Evolutionary conservation across 768 basidiomycete genomes (phyloP).

Genomic region (Porpolomopsis calyptriformis): DNA sequence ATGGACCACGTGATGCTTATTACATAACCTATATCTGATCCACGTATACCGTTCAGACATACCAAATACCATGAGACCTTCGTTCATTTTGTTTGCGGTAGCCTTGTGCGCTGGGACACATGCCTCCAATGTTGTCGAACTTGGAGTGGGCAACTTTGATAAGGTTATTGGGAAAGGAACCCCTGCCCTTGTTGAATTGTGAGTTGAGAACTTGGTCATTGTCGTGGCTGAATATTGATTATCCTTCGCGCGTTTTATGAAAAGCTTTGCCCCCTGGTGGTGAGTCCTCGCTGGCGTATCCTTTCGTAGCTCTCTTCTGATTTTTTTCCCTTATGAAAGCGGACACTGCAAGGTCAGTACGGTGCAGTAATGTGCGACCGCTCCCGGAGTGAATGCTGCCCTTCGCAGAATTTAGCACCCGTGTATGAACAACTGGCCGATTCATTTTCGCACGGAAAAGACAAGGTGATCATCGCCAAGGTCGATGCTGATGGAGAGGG

Average conservation of each 20-base stretch:
- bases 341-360: slow-evolving; percentile 75
- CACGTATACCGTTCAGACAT: slow-evolving; percentile 11
- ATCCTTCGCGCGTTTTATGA: neutral
- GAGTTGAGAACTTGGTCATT: slow-evolving; percentile 23
- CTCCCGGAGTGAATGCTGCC: neutral
- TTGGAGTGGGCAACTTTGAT: slow-evolving; percentile 69
- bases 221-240: neutral
- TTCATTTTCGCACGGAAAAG: slow-evolving; percentile 66
- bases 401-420: slow-evolving; percentile 70
- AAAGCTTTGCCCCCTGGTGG: slow-evolving; percentile 86
- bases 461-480: slow-evolving; percentile 83
- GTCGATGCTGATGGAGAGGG: slow-evolving; percentile 88
- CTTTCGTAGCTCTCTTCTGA: neutral
- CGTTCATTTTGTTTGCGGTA: slow-evolving; percentile 44
- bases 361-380: neutral
- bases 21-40: neutral
- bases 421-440: slow-evolving; percentile 82
- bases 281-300: slow-evolving; percentile 24
- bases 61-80: slow-evolving; percentile 46
- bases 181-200: slow-evolving; percentile 89
- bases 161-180: slow-evolving; percentile 63
- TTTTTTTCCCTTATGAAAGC: slow-evolving; percentile 24
- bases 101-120: slow-evolving; percentile 39
- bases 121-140: slow-evolving; percentile 80
- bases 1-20: neutral